Evolutionary conservation across 2,329 filamentous ascomycete species (phyloP).

Genomic region (Trichophaea hybrida): DNA sequence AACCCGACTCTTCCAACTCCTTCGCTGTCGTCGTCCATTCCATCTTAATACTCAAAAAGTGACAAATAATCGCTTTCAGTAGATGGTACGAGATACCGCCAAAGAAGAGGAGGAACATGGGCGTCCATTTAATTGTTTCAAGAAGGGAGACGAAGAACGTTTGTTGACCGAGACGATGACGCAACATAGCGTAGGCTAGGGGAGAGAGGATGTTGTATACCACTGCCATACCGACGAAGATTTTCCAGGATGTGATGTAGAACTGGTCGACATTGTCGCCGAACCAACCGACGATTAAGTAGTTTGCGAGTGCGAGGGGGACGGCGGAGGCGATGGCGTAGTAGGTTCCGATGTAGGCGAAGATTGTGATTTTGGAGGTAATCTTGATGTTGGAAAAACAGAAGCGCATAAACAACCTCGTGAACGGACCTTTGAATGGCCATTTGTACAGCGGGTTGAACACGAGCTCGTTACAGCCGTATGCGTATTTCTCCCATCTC

Average conservation of each 20-base stretch:
- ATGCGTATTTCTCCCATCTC: conserved; percentile 78
- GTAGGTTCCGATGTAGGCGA: conserved; percentile 67
- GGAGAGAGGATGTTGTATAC: conserved; percentile 65
- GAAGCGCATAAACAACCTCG: conserved; percentile 61
- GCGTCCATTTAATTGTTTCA: conserved; percentile 53
- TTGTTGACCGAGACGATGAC: conserved; percentile 54
- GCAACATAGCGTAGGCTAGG: conserved; percentile 54
- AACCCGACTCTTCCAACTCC: conserved; percentile 66
- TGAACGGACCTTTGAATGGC: conserved; percentile 61
- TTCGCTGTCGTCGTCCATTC: conserved; percentile 69
- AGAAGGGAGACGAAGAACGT: conserved; percentile 41
- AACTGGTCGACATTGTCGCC: conserved; percentile 66
- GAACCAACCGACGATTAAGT: conserved; percentile 62
- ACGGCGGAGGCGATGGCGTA: conserved; percentile 64
- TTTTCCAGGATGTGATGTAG: conserved; percentile 64
- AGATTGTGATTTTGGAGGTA: conserved; percentile 59
- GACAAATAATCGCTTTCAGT: conserved; percentile 60
- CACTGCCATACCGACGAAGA: conserved; percentile 67
- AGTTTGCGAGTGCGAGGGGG: conserved; percentile 58
- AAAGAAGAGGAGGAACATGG: conserved; percentile 67
- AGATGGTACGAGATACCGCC: conserved; percentile 70
- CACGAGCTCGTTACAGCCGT: conserved; percentile 67
- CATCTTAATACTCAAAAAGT: conserved; percentile 80
- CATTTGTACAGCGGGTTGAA: conserved; percentile 66
- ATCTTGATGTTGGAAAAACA: conserved; percentile 58